Conservation (phyloP, 1,284 basidiomycete genomes). For the Ganoderma lingzhi region DNA sequence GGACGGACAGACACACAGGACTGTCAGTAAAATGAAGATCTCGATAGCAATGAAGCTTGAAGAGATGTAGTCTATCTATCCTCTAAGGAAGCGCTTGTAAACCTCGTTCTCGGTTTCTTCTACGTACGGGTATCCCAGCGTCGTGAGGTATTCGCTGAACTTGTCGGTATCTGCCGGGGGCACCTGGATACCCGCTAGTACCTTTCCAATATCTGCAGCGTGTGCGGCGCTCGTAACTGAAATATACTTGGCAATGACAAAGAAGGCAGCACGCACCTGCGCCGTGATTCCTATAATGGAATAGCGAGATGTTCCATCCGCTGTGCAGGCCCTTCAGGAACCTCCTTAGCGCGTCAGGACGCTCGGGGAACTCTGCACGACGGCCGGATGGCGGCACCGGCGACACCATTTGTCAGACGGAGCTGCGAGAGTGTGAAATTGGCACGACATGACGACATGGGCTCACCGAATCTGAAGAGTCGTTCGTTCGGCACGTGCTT, state of each 20-base stretch:
- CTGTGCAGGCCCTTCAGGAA: constrained; percentile 87
- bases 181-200: constrained; percentile 94
- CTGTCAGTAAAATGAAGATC: not conserved
- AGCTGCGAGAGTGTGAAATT: not conserved
- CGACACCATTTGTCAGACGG: constrained; percentile 3
- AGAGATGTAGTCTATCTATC: constrained; percentile 29
- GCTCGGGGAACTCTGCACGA: constrained; percentile 90
- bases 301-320: constrained; percentile 95
- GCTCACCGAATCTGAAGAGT: constrained; percentile 92
- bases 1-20: not conserved
- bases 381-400: not conserved
- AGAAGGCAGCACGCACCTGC: constrained; percentile 63
- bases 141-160: constrained; percentile 80
- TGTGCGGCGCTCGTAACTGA: constrained; percentile 2
- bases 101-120: constrained; percentile 95
- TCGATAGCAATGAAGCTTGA: not conserved
- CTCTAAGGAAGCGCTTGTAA: constrained; percentile 78
- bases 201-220: constrained; percentile 83
- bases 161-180: constrained; percentile 68
- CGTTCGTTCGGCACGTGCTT: constrained; percentile 85
- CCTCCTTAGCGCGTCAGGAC: constrained; percentile 90
- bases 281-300: constrained; percentile 98
- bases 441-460: constrained; percentile 7
- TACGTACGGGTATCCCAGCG: constrained; percentile 87
- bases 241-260: not conserved